These are phyloP conservation scores for Rutstroemia sp. DNA, from an alignment of 2,329 filamentous ascomycete species.

Conservation along the genomic window DNA sequence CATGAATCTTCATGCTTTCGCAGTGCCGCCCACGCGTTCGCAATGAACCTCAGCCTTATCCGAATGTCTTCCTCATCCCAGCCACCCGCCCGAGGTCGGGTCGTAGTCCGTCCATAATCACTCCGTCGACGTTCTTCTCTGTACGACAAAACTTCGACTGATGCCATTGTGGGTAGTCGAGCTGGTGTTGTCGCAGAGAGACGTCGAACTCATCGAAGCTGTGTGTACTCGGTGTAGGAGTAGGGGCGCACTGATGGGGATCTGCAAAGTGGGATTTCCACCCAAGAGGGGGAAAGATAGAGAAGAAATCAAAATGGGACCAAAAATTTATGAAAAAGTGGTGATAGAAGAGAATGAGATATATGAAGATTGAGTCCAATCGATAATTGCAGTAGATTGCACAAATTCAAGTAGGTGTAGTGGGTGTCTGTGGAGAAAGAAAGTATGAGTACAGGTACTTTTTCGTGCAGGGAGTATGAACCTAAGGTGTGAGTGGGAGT, in stretches of 20 bases:
- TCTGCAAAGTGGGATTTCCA: conserved; percentile 11
- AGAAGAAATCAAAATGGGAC: neutral
- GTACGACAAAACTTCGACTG: conserved; percentile 35
- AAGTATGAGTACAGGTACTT: neutral
- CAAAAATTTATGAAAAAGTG: conserved; percentile 1
- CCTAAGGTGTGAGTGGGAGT: no score
- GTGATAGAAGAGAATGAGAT: neutral
- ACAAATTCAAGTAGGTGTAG: neutral
- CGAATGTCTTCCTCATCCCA: conserved; percentile 35
- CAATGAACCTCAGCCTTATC: conserved; percentile 31
- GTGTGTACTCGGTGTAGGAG: conserved; percentile 10
- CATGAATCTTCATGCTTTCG: conserved; percentile 17
- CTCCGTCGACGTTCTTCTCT: conserved; percentile 33
- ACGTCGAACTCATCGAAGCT: conserved; percentile 31
- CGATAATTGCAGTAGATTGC: neutral
- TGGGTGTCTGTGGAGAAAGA: neutral
- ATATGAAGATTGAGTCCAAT: neutral
- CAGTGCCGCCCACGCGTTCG: conserved; percentile 29
- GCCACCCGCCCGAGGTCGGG: conserved; percentile 36
- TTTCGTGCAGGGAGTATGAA: no score
- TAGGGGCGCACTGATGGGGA: conserved; percentile 4
- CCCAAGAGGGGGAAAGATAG: conserved; percentile 2
- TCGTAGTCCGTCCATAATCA: conserved; percentile 35
- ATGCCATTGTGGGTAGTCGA: conserved; percentile 37
- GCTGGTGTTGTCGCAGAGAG: conserved; percentile 25